Evolutionary conservation across 2,329 filamentous ascomycete genomes (phyloP).

Genomic region (Teratosphaeria zuluensis): DNA sequence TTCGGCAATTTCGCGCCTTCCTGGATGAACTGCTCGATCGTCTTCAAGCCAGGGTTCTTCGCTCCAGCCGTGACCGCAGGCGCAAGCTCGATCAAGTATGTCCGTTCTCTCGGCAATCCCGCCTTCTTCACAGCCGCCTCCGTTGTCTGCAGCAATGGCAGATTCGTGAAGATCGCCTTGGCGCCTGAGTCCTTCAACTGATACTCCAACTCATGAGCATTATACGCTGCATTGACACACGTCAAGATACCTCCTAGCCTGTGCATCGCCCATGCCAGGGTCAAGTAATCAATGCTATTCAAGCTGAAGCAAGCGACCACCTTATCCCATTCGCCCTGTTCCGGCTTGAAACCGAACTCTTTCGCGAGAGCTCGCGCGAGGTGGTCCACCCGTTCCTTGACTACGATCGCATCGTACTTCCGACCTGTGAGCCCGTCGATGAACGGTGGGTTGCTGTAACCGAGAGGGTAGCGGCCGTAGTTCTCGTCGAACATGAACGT

Average conservation of each 20-base stretch:
- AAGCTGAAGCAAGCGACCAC: constrained; percentile 67
- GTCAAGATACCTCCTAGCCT: constrained; percentile 64
- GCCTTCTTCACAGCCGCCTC: constrained; percentile 54
- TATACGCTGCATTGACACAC: constrained; percentile 68
- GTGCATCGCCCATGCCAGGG: constrained; percentile 64
- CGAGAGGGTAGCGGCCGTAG: constrained; percentile 56
- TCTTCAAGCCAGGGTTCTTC: constrained; percentile 47
- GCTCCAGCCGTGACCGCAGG: constrained; percentile 41
- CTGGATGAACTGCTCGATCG: constrained; percentile 55
- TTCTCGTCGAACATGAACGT: constrained; percentile 69
- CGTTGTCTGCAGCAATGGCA: constrained; percentile 54
- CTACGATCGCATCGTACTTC: constrained; percentile 53
- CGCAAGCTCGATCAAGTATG: constrained; percentile 62
- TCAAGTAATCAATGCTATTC: constrained; percentile 73
- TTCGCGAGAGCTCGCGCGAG: constrained; percentile 60
- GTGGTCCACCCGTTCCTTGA: constrained; percentile 55
- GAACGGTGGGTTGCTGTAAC: constrained; percentile 59
- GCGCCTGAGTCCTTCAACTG: constrained; percentile 62
- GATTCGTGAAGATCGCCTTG: constrained; percentile 62
- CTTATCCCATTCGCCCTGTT: constrained; percentile 72
- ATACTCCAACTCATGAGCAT: constrained; percentile 57
- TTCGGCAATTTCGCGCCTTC: constrained; percentile 48
- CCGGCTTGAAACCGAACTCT: constrained; percentile 61
- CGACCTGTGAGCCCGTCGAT: constrained; percentile 61
- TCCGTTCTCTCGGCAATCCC: constrained; percentile 48